phyloP scores from a whole-genome alignment of 805 yeast genomes.

The Komagataella pastoris region DNA sequence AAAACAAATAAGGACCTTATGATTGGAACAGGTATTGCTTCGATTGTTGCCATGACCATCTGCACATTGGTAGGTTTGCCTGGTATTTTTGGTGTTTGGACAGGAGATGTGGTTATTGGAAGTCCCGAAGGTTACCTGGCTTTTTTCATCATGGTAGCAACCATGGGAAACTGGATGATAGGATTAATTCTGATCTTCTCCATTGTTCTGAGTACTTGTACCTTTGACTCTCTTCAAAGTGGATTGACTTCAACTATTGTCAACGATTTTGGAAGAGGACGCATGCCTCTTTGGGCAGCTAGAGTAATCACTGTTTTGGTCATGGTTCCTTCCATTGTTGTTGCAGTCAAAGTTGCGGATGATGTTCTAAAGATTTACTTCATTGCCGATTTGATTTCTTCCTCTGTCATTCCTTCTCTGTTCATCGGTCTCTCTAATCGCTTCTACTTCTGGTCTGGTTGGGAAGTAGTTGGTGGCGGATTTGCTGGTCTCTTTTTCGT shows the following conservation, averaged over 20 bases:
- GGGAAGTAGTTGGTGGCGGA: slow-evolving; percentile 77
- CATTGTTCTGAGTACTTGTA: slow-evolving; percentile 68
- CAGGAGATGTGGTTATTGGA: slow-evolving; percentile 44
- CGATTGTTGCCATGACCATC: slow-evolving; percentile 47
- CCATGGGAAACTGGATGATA: slow-evolving; percentile 77
- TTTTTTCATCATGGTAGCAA: slow-evolving; percentile 54
- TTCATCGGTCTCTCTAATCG: slow-evolving; percentile 50
- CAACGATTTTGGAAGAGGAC: slow-evolving; percentile 81
- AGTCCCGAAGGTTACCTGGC: slow-evolving; percentile 53
- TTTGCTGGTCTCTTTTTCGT: slow-evolving; percentile 71
- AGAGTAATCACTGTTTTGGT: slow-evolving; percentile 59
- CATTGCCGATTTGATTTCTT: slow-evolving; percentile 82
- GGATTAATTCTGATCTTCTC: slow-evolving; percentile 73
- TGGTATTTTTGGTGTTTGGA: slow-evolving; percentile 87
- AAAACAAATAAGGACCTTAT: slow-evolving; percentile 59
- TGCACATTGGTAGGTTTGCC: slow-evolving; percentile 68
- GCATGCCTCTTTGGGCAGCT: slow-evolving; percentile 48
- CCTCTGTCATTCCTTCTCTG: slow-evolving; percentile 75
- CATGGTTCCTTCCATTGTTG: slow-evolving; percentile 80
- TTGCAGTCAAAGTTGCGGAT: slow-evolving; percentile 71
- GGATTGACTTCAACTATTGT: slow-evolving; percentile 83
- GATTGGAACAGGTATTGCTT: slow-evolving; percentile 67
- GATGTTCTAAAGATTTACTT: slow-evolving; percentile 77
- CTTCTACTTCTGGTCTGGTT: slow-evolving; percentile 61
- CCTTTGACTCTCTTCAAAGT: slow-evolving; percentile 80